Evolutionary conservation across 495 filamentous ascomycete species (phyloP).

Genomic region (Haplographium delicatum): DNA sequence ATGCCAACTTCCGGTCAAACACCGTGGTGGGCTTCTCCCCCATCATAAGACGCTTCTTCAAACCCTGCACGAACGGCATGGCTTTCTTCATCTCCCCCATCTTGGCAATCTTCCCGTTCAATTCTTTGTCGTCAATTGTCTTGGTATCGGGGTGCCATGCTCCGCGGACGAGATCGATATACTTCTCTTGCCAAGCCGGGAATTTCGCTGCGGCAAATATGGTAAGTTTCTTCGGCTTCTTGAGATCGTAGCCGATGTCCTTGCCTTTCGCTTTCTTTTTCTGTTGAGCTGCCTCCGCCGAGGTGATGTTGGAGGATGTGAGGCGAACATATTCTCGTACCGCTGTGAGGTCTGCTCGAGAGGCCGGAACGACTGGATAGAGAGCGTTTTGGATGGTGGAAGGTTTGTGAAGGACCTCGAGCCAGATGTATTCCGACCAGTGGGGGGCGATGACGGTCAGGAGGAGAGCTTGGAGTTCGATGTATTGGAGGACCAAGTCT

Average conservation of each 20-base stretch:
- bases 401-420: conserved; percentile 73
- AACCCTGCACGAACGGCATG: conserved; percentile 88
- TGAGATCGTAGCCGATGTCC: conserved; percentile 71
- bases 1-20: conserved; percentile 74
- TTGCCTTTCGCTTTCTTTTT: conserved; percentile 92
- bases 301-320: conserved; percentile 74
- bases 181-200: conserved; percentile 87
- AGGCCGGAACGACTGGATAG: conserved; percentile 67
- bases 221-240: conserved; percentile 84
- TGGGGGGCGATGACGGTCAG: conserved; percentile 81
- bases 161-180: conserved; percentile 74
- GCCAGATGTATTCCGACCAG: conserved; percentile 92
- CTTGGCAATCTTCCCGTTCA: conserved; percentile 69
- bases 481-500: conserved; percentile 67
- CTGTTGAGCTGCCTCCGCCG: conserved; percentile 72
- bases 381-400: conserved; percentile 71
- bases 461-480: conserved; percentile 80
- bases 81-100: conserved; percentile 91
- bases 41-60: conserved; percentile 72
- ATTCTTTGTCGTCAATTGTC: conserved; percentile 67
- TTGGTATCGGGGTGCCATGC: conserved; percentile 32
- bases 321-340: conserved; percentile 73
- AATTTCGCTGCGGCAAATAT: conserved; percentile 74
- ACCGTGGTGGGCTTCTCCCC: conserved; percentile 57
- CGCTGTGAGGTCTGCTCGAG: conserved; percentile 60